Percentiles rank a stretch among this genome's conserved stretches.
These are phyloP conservation scores for Amanita rimosa DNA, from an alignment of 768 basidiomycete genomes.

Conservation along the genomic window DNA sequence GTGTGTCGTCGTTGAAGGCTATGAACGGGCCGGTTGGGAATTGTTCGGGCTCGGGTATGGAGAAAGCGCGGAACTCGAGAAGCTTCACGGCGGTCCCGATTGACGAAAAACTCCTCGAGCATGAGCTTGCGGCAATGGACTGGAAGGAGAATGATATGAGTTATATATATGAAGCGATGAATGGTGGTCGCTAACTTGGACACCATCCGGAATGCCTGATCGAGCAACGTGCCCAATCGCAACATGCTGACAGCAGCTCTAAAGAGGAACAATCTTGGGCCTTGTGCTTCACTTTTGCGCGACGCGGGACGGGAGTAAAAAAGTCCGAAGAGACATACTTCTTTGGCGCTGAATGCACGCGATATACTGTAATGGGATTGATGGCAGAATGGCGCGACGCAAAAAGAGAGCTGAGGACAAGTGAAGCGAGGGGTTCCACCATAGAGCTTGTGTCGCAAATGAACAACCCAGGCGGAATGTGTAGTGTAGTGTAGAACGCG, in stretches of 20 bases:
- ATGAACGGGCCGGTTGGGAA: slow-evolving; percentile 8
- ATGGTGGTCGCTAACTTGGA: slow-evolving; percentile 26
- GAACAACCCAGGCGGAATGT: too few relatives aligned
- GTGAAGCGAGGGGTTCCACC: slow-evolving; percentile 53
- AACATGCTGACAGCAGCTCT: slow-evolving; percentile 23
- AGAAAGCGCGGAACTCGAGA: background rate
- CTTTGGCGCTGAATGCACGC: slow-evolving; percentile 5
- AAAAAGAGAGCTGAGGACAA: slow-evolving; percentile 38
- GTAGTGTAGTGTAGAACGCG: too few relatives aligned
- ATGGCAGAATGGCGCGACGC: slow-evolving; percentile 18
- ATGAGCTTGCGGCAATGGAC: slow-evolving; percentile 4
- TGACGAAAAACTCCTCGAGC: slow-evolving; percentile 5
- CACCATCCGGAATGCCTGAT: slow-evolving; percentile 37
- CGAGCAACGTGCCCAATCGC: slow-evolving; percentile 34
- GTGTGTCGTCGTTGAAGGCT: slow-evolving; percentile 16
- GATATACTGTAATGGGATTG: background rate
- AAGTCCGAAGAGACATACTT: slow-evolving; percentile 25
- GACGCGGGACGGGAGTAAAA: slow-evolving; percentile 42
- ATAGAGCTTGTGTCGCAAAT: too few relatives aligned
- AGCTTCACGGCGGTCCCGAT: background rate
- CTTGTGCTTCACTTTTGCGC: slow-evolving; percentile 43
- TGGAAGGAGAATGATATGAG: slow-evolving; percentile 3
- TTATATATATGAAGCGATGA: background rate
- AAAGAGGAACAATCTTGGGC: slow-evolving; percentile 19
- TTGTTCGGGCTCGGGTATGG: slow-evolving; percentile 6